Base-by-base conservation (phyloP, 257 asterid genomes). In the Solanum sitiens region DNA sequence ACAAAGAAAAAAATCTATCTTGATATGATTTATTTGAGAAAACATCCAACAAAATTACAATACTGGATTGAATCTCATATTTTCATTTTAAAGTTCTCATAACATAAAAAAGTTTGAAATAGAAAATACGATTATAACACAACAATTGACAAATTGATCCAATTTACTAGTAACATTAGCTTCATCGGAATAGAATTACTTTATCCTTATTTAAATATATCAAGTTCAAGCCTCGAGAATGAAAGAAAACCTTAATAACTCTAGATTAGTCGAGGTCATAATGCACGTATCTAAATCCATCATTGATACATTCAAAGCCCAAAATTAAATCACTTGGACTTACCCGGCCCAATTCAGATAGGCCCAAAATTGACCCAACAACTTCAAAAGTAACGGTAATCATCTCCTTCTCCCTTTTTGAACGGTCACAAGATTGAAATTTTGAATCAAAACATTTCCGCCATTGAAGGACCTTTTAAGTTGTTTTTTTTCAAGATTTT, bases 401-500 rank as follows among this genome's bases (percentile, higher is more conserved):
- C 73, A 50, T 73, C 39, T 79, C 27, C 47, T 21, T 15, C 35
- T 2, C n/a, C 44, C 37, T 20, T 77, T 73, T 73, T 35, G 25
- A 86, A 86, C 88, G 88, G 88, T 86, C 88, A 50, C 59, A 61
- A 74, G 37, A 53, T 86, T 86, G 88, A 73, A 86, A 86, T 86
- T 86, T 86, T 86, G 88, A 86, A 86, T 40, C 14, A 25, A 25
- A 12, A 12, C 37, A 9, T 83, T 73, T 61, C 85, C 87, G 50
- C 86, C 79, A 79, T 79, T 79, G 39, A 86, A 61, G 45, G 21
- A 11, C 20, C 39, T 25, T 73, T 32, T 35, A 50, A 42, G 27
- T 16, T 47, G n/a, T 71, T 84, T 73, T 45, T 77, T 44, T 25
- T 87, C 50, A 86, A 68, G 35, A 84, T 37, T 86, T 37, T 76